Evolutionary conservation across 1,139 yeast genomes (phyloP).

Genomic region (Blastobotrys raffinosifermentans): DNA sequence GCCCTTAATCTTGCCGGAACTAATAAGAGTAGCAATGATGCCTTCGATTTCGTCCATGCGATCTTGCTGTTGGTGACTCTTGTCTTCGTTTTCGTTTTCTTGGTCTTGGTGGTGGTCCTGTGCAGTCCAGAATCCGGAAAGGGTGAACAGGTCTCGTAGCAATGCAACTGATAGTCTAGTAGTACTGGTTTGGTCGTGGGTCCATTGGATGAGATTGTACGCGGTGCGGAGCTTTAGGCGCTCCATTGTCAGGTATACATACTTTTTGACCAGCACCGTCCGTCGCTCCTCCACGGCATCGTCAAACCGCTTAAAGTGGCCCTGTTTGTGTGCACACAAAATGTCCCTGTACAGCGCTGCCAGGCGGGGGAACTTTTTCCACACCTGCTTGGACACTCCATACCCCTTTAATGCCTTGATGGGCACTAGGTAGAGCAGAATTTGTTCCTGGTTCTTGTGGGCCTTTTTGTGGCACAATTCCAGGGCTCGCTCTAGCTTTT

Average conservation of each 20-base stretch:
- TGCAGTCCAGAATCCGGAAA: constrained; percentile 24
- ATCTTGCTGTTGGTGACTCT: constrained; percentile 9
- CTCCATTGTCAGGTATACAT: constrained; percentile 59
- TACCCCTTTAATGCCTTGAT: constrained; percentile 26
- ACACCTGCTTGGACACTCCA: constrained; percentile 38
- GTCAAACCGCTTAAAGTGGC: constrained; percentile 51
- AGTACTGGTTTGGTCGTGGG: constrained; percentile 34
- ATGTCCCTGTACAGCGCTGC: constrained; percentile 44
- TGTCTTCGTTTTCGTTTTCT: constrained; percentile 13
- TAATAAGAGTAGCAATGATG: constrained; percentile 60
- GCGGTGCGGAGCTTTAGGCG: constrained; percentile 48
- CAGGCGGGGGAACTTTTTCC: constrained; percentile 43
- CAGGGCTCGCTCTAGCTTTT: constrained; percentile 46
- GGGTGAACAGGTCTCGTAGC: constrained; percentile 44
- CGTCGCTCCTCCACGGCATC: constrained; percentile 42
- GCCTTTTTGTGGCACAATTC: constrained; percentile 30
- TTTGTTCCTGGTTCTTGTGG: constrained; percentile 33
- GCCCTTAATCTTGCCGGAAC: constrained; percentile 64
- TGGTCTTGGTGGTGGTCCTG: constrained; percentile 15
- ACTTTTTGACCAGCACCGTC: constrained; percentile 48
- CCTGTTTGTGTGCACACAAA: constrained; percentile 45
- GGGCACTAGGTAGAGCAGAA: constrained; percentile 36
- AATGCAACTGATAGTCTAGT: constrained; percentile 45
- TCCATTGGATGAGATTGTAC: constrained; percentile 47
- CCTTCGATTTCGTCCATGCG: constrained; percentile 60